These are phyloP conservation scores for Diplodia scrobiculata DNA, from an alignment of 2,329 filamentous ascomycete species.

Conservation along the genomic window DNA sequence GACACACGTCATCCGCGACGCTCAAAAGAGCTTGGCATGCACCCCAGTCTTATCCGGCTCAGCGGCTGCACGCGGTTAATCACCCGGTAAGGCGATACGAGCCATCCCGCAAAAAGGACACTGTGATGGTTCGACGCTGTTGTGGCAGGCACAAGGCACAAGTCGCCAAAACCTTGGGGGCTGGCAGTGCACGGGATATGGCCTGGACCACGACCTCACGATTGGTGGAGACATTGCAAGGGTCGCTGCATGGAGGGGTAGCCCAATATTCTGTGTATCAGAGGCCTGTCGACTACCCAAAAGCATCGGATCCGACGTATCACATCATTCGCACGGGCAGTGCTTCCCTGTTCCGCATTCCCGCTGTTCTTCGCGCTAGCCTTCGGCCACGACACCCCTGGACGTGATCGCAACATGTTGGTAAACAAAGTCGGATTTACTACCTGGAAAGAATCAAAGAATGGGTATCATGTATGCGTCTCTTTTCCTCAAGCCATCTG, in stretches of 20 bases:
- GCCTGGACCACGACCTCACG: background rate
- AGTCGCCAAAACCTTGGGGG: background rate
- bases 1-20: conserved; percentile 18
- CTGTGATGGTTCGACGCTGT: background rate
- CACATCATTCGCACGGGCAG: background rate
- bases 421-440: background rate
- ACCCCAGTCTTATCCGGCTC: conserved; percentile 2
- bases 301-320: background rate
- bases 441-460: conserved; percentile 4
- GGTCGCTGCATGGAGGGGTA: background rate
- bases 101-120: background rate
- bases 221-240: background rate
- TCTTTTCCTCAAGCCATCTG: conserved; percentile 23
- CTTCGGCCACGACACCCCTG: background rate
- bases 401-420: background rate
- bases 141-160: background rate
- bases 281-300: background rate
- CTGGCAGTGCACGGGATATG: background rate
- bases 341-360: too few relatives aligned
- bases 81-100: conserved; percentile 16
- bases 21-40: conserved; percentile 24
- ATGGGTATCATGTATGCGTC: conserved; percentile 8
- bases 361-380: background rate
- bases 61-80: conserved; percentile 1
- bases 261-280: background rate